Conservation (phyloP, 441 rosid species). For the Populus hybrid region DNA sequence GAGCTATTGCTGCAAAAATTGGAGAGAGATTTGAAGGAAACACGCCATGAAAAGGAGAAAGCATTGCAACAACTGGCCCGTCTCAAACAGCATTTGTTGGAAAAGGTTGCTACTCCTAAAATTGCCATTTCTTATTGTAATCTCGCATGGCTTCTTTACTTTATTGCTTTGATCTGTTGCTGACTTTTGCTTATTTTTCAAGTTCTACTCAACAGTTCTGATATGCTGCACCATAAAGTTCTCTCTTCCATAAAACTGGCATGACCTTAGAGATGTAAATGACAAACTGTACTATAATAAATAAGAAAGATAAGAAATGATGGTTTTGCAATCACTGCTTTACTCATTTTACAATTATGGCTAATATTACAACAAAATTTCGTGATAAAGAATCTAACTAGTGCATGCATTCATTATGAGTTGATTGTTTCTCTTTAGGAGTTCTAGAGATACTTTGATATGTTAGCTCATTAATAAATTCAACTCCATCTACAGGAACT, state of each 20-base stretch:
- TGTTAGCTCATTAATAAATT: not conserved
- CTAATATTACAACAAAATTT: not conserved
- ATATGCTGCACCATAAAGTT: constrained; percentile 2
- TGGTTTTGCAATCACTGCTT: not conserved
- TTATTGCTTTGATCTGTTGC: not conserved
- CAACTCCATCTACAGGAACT: not conserved
- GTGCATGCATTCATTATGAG: not conserved
- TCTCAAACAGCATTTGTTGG: constrained; percentile 91
- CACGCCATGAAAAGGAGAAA: constrained; percentile 69
- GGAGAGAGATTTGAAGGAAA: constrained; percentile 66
- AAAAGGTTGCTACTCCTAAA: constrained; percentile 55
- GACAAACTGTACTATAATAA: not conserved
- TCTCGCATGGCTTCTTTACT: not conserved
- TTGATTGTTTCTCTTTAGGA: not conserved
- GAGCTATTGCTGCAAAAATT: constrained; percentile 55
- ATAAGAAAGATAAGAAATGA: not conserved
- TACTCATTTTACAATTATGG: not conserved
- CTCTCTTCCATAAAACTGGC: not conserved
- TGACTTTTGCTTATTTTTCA: constrained; percentile 4
- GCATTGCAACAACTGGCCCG: constrained; percentile 73
- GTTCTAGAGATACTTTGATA: not conserved
- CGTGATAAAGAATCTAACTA: not conserved
- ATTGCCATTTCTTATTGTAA: not conserved
- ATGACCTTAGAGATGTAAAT: not conserved
- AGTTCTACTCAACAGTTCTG: not conserved